Conservation (phyloP, 2,329 filamentous ascomycete species). For the Exophiala bonariae region DNA sequence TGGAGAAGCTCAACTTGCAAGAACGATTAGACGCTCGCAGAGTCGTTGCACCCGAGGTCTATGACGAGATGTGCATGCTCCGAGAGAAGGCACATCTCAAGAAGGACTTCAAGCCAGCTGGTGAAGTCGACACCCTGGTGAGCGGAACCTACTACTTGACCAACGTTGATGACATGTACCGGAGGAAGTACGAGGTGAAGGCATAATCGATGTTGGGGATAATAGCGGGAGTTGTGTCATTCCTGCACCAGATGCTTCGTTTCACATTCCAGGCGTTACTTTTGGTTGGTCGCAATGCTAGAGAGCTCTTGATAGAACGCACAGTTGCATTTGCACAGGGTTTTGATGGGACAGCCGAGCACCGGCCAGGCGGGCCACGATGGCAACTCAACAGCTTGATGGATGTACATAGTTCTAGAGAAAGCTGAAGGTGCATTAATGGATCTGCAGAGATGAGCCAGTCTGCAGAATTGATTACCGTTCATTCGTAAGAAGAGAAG, state of each 20-base stretch:
- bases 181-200: conserved; percentile 75
- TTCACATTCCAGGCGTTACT: conserved; percentile 19
- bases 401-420: no score
- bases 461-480: no score
- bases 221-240: conserved; percentile 8
- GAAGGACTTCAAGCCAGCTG: conserved; percentile 73
- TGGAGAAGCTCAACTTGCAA: conserved; percentile 68
- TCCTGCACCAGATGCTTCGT: conserved; percentile 18
- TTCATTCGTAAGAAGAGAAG: no score
- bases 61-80: conserved; percentile 77
- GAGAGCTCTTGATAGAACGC: conserved; percentile 11
- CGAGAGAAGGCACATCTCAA: conserved; percentile 81
- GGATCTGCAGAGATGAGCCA: no score
- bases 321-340: no score
- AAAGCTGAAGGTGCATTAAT: background rate
- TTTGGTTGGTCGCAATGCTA: conserved; percentile 19
- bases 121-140: conserved; percentile 65
- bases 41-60: conserved; percentile 68
- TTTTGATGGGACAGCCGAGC: background rate
- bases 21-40: conserved; percentile 66
- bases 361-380: background rate
- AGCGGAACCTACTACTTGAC: conserved; percentile 75
- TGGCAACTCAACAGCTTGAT: no score
- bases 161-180: conserved; percentile 83
- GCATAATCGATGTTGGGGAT: conserved; percentile 48